Percentiles rank a stretch among this genome's conserved stretches.
These are phyloP conservation scores for Stagonosporopsis cucurbitacearum DNA, from an alignment of 2,329 filamentous ascomycete species.

Conservation along the genomic window DNA sequence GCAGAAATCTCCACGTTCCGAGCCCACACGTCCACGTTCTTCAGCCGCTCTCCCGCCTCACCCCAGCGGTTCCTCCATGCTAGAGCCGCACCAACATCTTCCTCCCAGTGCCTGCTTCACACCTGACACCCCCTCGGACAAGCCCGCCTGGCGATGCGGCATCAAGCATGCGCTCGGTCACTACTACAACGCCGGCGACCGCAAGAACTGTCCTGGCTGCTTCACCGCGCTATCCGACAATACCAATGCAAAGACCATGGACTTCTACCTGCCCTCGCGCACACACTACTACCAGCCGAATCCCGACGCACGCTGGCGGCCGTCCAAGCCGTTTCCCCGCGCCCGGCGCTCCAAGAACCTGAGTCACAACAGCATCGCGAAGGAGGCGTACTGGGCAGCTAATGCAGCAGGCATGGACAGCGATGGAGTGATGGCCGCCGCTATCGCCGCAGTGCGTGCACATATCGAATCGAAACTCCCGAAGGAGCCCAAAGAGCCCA, in stretches of 20 bases:
- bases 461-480: constrained; percentile 21
- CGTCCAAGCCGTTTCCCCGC: constrained; percentile 18
- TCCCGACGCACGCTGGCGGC: constrained; percentile 27
- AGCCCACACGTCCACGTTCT: background rate
- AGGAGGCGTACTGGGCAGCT: constrained; percentile 33
- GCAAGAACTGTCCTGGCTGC: constrained; percentile 34
- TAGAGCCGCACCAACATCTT: constrained; percentile 27
- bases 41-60: background rate
- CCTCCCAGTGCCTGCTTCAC: constrained; percentile 33
- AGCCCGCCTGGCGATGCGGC: constrained; percentile 36
- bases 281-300: constrained; percentile 25
- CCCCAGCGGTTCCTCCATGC: constrained; percentile 25
- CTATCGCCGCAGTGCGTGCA: constrained; percentile 21
- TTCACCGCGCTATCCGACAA: constrained; percentile 25
- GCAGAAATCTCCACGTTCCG: background rate
- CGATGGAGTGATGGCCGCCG: constrained; percentile 22
- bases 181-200: constrained; percentile 40
- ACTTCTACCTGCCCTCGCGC: constrained; percentile 36
- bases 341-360: constrained; percentile 7
- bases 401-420: constrained; percentile 12
- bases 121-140: constrained; percentile 16
- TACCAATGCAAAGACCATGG: constrained; percentile 23
- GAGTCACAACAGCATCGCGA: constrained; percentile 37
- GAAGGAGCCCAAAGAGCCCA: constrained; percentile 7
- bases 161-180: constrained; percentile 35